phyloP scores from a whole-genome alignment of 495 filamentous ascomycete species.

The Neurospora sp. region DNA sequence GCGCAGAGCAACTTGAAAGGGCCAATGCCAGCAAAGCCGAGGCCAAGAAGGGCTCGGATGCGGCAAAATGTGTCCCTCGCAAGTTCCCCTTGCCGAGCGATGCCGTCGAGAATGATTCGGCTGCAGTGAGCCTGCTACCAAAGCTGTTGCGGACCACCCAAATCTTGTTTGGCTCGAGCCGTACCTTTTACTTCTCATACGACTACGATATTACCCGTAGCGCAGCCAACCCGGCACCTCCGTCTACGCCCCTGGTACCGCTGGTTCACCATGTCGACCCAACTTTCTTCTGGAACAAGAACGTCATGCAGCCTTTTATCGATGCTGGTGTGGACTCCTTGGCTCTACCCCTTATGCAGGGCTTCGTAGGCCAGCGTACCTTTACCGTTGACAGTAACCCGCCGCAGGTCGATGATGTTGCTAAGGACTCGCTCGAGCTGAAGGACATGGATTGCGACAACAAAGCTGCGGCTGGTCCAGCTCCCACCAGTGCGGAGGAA shows the following conservation, averaged over 20 bases:
- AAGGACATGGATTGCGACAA: constrained; percentile 14
- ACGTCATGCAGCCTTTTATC: constrained; percentile 65
- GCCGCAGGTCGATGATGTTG: constrained; percentile 30
- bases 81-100: constrained; percentile 17
- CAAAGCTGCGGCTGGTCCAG: constrained; percentile 7
- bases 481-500: constrained; percentile 10
- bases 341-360: constrained; percentile 80
- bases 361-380: constrained; percentile 80
- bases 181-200: constrained; percentile 87
- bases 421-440: constrained; percentile 33
- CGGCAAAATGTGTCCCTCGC: constrained; percentile 8
- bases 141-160: constrained; percentile 76
- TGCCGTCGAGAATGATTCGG: constrained; percentile 19
- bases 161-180: constrained; percentile 63
- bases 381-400: constrained; percentile 53
- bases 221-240: constrained; percentile 30
- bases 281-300: constrained; percentile 81
- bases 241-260: constrained; percentile 38
- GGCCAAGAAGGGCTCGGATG: constrained; percentile 5
- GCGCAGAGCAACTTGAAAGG: constrained; percentile 17
- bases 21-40: not conserved
- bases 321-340: constrained; percentile 53
- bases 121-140: constrained; percentile 51
- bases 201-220: constrained; percentile 79
- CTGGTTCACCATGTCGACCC: constrained; percentile 66